Evolutionary conservation across 768 basidiomycete genomes (phyloP).

Genomic region (Leccinum sublutescens): DNA sequence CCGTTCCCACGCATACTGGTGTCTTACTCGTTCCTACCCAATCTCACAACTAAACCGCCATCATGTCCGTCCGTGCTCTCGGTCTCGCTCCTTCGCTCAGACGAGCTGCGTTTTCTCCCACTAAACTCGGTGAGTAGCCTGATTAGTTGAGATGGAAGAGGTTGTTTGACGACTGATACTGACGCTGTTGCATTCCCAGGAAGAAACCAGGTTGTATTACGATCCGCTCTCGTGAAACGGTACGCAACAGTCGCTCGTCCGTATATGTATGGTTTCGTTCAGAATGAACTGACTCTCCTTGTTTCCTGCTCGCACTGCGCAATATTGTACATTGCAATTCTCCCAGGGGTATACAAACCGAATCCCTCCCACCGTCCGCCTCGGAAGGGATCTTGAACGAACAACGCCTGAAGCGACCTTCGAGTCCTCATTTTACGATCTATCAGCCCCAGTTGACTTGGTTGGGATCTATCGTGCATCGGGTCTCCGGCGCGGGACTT

Average conservation of each 20-base stretch:
- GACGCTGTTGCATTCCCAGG: slow-evolving; percentile 26
- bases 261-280: not conserved
- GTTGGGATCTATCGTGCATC: slow-evolving; percentile 82
- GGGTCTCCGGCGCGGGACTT: slow-evolving; percentile 79
- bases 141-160: not conserved
- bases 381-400: slow-evolving; percentile 70
- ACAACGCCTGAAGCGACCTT: slow-evolving; percentile 87
- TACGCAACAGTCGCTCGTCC: slow-evolving; percentile 11
- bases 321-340: not conserved
- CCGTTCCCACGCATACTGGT: slow-evolving; percentile 20
- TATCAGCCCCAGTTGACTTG: slow-evolving; percentile 96
- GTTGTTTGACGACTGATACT: not conserved
- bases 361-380: slow-evolving; percentile 61
- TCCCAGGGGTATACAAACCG: slow-evolving; percentile 56
- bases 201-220: slow-evolving; percentile 39
- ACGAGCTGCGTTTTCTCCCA: slow-evolving; percentile 42
- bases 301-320: not conserved
- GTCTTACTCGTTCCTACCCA: not conserved
- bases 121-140: not conserved
- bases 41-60: slow-evolving; percentile 27
- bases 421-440: slow-evolving; percentile 93
- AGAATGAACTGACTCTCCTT: not conserved
- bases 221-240: slow-evolving; percentile 41
- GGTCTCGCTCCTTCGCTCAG: slow-evolving; percentile 59
- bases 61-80: slow-evolving; percentile 48